Evolutionary conservation across 495 filamentous ascomycete species (phyloP), one percentile per base, ranked within the genome.

Genomic region (Chaetomium cochliodes): DNA sequence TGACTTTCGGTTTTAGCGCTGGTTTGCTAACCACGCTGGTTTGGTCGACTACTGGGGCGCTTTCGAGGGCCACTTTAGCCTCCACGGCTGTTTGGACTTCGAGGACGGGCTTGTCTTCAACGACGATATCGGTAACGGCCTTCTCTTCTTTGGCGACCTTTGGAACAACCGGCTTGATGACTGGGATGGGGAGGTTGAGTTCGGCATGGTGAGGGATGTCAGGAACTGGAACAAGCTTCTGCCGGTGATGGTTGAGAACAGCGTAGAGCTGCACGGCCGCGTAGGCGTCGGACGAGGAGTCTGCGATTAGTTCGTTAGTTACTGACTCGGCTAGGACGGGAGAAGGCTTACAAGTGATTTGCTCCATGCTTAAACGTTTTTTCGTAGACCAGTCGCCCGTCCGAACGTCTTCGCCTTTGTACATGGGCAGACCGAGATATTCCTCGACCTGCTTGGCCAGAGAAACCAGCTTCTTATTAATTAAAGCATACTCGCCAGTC

Each of bases 251-350:
- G 69, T 96, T 85, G 65, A 96, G 81, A 2, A 79, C 75, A 58
- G 90, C 79, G 71, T 83, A 94, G 30, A 96, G 80, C 69, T 89
- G 87, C 20, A 93, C 67, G 37, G 87, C 86, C 58, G 91, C 91
- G 70, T 93, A 97, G 2, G 91, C 86, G 72, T 97, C 92, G 1
- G 86, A 85, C 18, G 91, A 91, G 9, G 91, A 90, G 78, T 97
- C 89, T 92, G 65, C 18, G 39, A 28, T 44, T 37, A 22, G 8
- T 15, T 33, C 12, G 33, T 64, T 7, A 58, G 62, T 26, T 47
- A 72, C 22, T 65, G 63, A 23, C 46, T 16, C 55, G 41, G 30
- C 47, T 57, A 13, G 41, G 30, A n/a, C 30, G 11, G 30, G 46
- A 22, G 33, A 25, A 47, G 8, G 77, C 85, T 77, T 76, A 91